Base-by-base conservation (phyloP, 345 rosid genomes). In the Ceriops tagal region DNA sequence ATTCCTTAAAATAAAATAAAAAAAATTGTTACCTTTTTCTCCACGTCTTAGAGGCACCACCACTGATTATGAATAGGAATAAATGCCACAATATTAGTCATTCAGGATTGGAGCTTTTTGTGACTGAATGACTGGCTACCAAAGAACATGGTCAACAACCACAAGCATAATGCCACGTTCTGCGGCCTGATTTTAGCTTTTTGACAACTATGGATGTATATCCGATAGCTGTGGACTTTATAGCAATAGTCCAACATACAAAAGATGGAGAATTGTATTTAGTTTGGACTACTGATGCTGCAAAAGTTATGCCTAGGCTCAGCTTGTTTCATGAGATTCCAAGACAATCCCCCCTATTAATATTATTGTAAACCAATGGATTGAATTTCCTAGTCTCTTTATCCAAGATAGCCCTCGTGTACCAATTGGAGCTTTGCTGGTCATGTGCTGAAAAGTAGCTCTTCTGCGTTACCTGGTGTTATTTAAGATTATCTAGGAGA, bases 21-120 rank as follows among this genome's bases (percentile, higher is more conserved):
- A 81, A 73, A 69, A 65, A 67, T 70, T 46, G 21, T 22, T 26
- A 60, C 72, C 74, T 52, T 58, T 76, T 74, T 68, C 13, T 13
- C 27, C 59, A 59, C 49, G 69, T 72, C 73, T 72, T 65, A 67
- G 80, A 78, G 72, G 79, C 77, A 77, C 87, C 96, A 82, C 85
- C 79, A 82, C 84, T 80, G 69, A 75, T 75, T 77, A 63, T 73
- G 96, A 85, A 76, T 67, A 26, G 69, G 76, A 71, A 89, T 83
- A 83, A 79, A 83, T 89, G 30, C 87, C 75, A 49, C 53, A 61
- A 24, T 27, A 47, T 60, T 67, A 34, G 60, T 75, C 64, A 62
- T 81, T 71, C 73, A 78, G 74, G 61, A 66, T 65, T 72, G 80
- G 35, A 74, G 64, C 69, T 61, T 75, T 62, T 71, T 49, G 56